phyloP scores from a whole-genome alignment of 1,284 basidiomycete species.

The Boletus mariae region DNA sequence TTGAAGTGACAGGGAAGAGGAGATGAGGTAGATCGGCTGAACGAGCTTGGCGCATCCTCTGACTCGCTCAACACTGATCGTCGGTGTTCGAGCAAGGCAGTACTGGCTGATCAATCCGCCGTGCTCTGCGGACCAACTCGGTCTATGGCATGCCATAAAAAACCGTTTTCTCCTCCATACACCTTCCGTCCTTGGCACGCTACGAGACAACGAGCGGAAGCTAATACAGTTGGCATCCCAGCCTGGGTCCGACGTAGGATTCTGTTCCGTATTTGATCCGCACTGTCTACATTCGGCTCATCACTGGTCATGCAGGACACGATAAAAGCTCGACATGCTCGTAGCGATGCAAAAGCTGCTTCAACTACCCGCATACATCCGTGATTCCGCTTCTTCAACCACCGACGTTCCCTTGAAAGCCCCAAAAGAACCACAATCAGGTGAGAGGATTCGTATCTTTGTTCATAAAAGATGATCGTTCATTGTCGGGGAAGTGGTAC shows the following conservation, averaged over 20 bases:
- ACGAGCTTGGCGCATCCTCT: not conserved
- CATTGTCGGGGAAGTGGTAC: conserved; percentile 5
- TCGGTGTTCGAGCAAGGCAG: not conserved
- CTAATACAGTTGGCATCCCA: not conserved
- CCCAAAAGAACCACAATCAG: conserved; percentile 2
- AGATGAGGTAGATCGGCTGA: not conserved
- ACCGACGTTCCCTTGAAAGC: not conserved
- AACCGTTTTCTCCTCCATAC: not conserved
- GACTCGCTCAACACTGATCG: not conserved
- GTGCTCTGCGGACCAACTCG: not conserved
- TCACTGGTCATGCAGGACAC: not conserved
- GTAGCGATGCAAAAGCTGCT: conserved; percentile 2
- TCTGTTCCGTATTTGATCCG: not conserved
- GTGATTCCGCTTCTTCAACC: not conserved
- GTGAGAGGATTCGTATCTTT: conserved; percentile 7
- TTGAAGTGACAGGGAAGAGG: not conserved
- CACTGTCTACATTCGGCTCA: not conserved
- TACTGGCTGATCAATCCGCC: not conserved
- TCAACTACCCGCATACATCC: conserved; percentile 1
- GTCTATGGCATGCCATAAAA: not conserved
- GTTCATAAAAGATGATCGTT: not conserved
- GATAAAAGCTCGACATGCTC: not conserved
- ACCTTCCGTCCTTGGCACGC: not conserved
- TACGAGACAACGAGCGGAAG: not conserved
- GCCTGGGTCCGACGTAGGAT: not conserved